Base-by-base conservation (phyloP, 1,139 yeast species). In the Lodderomyces elongisporus region DNA sequence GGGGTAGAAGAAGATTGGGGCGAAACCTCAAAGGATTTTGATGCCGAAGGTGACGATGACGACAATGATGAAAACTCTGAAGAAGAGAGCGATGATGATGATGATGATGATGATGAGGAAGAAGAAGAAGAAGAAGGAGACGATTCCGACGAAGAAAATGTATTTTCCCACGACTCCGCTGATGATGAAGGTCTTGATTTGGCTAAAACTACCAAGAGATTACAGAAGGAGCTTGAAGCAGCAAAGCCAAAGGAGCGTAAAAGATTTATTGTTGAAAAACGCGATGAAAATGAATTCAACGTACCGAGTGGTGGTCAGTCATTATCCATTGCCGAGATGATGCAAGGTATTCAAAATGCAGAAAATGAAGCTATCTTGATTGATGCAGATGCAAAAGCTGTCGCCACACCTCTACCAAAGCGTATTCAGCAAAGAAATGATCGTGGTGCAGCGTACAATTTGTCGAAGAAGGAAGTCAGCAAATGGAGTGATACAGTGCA, bases 401-500 rank as follows among this genome's bases (percentile, higher is more conserved):
- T 88, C 35, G 72, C 82, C 1, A 80, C 88, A 9, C 97, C 98
- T 2, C 66, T 88, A 35, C 95, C 97, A 1, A 77, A 76, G 47
- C 74, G 94, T 46, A 80, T 91, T 36, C 95, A 88, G 58, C 76
- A 85, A 46, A 77, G 94, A 50, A 76, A 84, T 45, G 96, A 89
- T 47, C 76, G 98, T 52, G 72, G 70, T 41, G 97, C 93, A 1
- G 98, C 98, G 0, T 89, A 85, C 52, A 94, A 85, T 36, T 74
- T 91, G 21, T 79, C 96, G 33, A 87, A 81, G 45, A 83, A 82
- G 33, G 95, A 91, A 50, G 85, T 91, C 4, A 71, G 78, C 39
- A 84, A 82, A 57, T 91, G 98, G 97, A 76, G 79, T 39, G 95
- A 87, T 35, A 75, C 82, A 0, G 88, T 91, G 10, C 77, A 79